Percentiles rank a stretch among this genome's conserved stretches.
Conservation (phyloP, 306 rosid species). For the Arachis stenosperma region DNA sequence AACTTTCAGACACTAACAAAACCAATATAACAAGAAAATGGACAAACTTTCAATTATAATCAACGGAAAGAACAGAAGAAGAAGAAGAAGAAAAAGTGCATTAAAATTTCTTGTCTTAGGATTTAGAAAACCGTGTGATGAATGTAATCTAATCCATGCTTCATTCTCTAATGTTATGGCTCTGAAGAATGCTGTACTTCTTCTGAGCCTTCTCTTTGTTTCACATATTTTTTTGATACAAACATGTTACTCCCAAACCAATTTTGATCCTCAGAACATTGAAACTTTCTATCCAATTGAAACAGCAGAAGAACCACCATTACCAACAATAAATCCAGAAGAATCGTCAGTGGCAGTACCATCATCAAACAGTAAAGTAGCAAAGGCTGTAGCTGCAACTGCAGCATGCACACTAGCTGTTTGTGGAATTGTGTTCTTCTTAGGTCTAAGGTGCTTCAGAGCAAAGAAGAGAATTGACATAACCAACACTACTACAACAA, state of each 20-base stretch:
- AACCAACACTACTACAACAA: not conserved
- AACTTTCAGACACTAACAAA: slow-evolving; percentile 59
- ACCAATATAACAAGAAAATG: slow-evolving; percentile 45
- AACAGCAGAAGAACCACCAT: slow-evolving; percentile 27
- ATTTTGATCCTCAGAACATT: slow-evolving; percentile 57
- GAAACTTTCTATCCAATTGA: slow-evolving; percentile 63
- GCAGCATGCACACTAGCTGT: slow-evolving; percentile 65
- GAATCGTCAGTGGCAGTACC: slow-evolving; percentile 36
- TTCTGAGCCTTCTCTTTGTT: slow-evolving; percentile 34
- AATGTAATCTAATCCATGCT: slow-evolving; percentile 12
- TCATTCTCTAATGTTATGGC: slow-evolving; percentile 49
- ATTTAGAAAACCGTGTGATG: slow-evolving; percentile 26
- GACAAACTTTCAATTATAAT: slow-evolving; percentile 36
- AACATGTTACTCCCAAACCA: slow-evolving; percentile 43
- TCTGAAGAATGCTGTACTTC: slow-evolving; percentile 30
- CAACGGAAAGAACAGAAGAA: not conserved
- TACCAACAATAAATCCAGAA: slow-evolving; percentile 12
- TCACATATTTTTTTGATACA: slow-evolving; percentile 32
- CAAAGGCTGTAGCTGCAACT: slow-evolving; percentile 63
- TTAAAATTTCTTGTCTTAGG: slow-evolving; percentile 18
- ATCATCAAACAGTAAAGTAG: slow-evolving; percentile 50
- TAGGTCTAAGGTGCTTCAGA: slow-evolving; percentile 40
- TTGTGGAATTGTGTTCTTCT: slow-evolving; percentile 56
- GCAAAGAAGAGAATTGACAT: slow-evolving; percentile 44
- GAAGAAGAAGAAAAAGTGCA: slow-evolving; percentile 10